Evolutionary conservation across 768 basidiomycete species (phyloP), one percentile per base, ranked within the genome.

Genomic region (Macrocybe gigantea): DNA sequence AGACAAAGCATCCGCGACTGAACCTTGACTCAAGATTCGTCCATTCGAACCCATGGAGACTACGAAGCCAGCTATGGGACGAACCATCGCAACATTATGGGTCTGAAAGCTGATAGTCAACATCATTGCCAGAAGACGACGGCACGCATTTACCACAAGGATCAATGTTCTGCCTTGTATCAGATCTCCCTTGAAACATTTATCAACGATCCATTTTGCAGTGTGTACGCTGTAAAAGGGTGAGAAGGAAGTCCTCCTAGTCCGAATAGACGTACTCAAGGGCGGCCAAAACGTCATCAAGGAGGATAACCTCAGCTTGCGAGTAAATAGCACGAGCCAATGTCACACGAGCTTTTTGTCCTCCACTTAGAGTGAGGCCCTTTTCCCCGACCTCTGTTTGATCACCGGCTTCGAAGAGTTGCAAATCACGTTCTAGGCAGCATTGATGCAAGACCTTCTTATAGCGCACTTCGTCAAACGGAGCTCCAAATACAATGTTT

Each of bases 401-500:
- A 57, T 86, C 85, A 0, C 84, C 83, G 15, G 82, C 82, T 5
- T 82, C 68, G 33, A 90, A 78, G 47, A 88, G 64, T 35, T 80
- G 74, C 5, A 93, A 64, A 59, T 93, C 90, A 5, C 73, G 72
- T 50, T 85, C 83, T 38, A 93, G 68, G 46, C 79, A 85, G 14
- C 89, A 82, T 59, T 90, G 88, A 12, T 75, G 64, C 33, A 95
- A 65, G 1, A 85, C 88, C 59, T 82, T 78, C 71, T 82, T 82
- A 60, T 94, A 94, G 6, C 84, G 74, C 47, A 75, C 79, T 58
- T 87, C 82, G 40, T 94, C 85, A 50, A 81, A 89, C 0, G 81
- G 75, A 9, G 79, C 65, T 30, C 90, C 88, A 52, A 95, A 94
- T 38, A 88, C 64, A 50, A 95, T 86, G 57, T 94, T 95, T 38